phyloP scores from a whole-genome alignment of 306 rosid species.

The Dryas octopetala region DNA sequence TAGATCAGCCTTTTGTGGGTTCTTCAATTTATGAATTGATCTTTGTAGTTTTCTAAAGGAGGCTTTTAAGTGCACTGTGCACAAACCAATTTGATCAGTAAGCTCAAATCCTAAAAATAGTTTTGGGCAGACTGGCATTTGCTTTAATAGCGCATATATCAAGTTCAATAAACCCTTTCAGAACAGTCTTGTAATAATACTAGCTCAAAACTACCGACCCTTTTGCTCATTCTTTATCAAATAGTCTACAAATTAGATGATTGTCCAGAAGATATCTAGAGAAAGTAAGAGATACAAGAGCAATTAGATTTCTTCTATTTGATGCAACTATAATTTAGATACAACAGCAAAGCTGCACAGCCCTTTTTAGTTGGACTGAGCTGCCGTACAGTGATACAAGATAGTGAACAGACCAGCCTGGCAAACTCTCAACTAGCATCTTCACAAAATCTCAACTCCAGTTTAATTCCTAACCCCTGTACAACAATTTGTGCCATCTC shows the following conservation, averaged over 20 bases:
- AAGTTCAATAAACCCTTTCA: too few relatives aligned
- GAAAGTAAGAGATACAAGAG: not conserved
- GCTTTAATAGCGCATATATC: too few relatives aligned
- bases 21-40: too few relatives aligned
- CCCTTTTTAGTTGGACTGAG: constrained; percentile 5
- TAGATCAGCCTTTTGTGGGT: too few relatives aligned
- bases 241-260: not conserved
- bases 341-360: constrained; percentile 9
- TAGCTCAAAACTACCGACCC: not conserved
- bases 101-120: too few relatives aligned
- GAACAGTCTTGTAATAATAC: too few relatives aligned
- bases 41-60: too few relatives aligned
- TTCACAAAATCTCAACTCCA: constrained; percentile 15
- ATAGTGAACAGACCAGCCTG: constrained; percentile 14
- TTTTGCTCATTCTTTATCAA: not conserved
- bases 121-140: too few relatives aligned
- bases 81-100: too few relatives aligned
- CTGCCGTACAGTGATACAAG: constrained; percentile 11
- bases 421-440: constrained; percentile 23
- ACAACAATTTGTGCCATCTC: constrained; percentile 29
- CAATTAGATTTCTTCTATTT: constrained; percentile 27
- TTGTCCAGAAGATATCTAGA: not conserved
- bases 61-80: too few relatives aligned
- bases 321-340: constrained; percentile 21
- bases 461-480: constrained; percentile 28